Evolutionary conservation across 2,329 filamentous ascomycete species (phyloP).

Genomic region (Botryotinia calthae): DNA sequence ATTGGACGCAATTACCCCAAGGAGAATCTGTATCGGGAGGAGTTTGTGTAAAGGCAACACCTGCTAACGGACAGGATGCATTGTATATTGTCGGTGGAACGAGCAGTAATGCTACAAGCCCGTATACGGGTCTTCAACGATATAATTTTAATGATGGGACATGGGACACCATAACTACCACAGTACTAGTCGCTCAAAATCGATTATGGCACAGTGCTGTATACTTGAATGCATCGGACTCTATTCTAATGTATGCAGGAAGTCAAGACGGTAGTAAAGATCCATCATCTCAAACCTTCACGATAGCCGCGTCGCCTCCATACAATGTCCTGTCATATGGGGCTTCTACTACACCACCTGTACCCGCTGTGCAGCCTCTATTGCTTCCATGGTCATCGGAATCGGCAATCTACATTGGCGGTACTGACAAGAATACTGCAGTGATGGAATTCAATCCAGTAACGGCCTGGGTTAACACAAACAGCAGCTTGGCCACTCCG

Average conservation of each 20-base stretch:
- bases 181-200: conserved; percentile 48
- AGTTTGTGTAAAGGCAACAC: conserved; percentile 70
- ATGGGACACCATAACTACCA: conserved; percentile 56
- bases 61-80: conserved; percentile 53
- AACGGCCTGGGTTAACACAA: conserved; percentile 65
- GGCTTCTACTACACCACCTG: conserved; percentile 56
- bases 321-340: conserved; percentile 60
- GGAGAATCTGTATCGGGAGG: conserved; percentile 72
- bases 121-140: conserved; percentile 73
- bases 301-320: conserved; percentile 64
- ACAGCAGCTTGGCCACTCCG: conserved; percentile 59
- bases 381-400: conserved; percentile 71
- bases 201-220: conserved; percentile 72
- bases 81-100: conserved; percentile 80
- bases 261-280: conserved; percentile 56
- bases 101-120: conserved; percentile 42
- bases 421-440: conserved; percentile 60
- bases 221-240: conserved; percentile 67
- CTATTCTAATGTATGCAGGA: conserved; percentile 80
- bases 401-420: conserved; percentile 73
- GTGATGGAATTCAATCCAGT: conserved; percentile 70
- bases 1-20: conserved; percentile 66
- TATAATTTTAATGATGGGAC: conserved; percentile 55
- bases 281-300: conserved; percentile 71
- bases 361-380: conserved; percentile 62